Evolutionary conservation across 805 yeast species (phyloP).

Genomic region (Cyberlindnera euphorbiae): DNA sequence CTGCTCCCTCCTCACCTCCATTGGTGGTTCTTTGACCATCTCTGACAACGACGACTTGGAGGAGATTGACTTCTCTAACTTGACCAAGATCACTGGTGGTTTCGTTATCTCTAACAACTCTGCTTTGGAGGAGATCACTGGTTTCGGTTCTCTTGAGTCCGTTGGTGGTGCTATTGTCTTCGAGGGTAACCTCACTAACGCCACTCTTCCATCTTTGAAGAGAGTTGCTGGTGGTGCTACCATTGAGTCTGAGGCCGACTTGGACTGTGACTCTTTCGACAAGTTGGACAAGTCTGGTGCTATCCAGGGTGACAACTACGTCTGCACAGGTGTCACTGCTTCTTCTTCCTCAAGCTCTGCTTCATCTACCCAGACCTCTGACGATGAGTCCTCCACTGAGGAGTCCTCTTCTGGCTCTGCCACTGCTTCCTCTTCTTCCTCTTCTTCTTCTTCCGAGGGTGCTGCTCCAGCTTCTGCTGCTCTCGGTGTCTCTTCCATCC

Average conservation of each 20-base stretch:
- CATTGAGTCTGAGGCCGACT: conserved; percentile 70
- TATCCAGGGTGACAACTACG: conserved; percentile 86
- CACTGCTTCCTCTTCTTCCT: conserved; percentile 18
- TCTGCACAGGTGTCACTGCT: conserved; percentile 64
- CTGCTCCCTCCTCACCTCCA: conserved; percentile 46
- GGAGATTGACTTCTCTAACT: conserved; percentile 60
- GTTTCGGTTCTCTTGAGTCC: conserved; percentile 67
- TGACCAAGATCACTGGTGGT: conserved; percentile 87
- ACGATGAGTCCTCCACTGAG: conserved; percentile 28
- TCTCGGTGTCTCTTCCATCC: conserved; percentile 43
- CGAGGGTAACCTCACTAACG: conserved; percentile 75
- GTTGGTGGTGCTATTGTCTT: conserved; percentile 87
- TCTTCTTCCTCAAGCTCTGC: conserved; percentile 33
- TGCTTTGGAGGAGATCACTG: conserved; percentile 55
- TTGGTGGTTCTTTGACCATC: conserved; percentile 82
- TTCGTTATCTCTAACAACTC: conserved; percentile 85
- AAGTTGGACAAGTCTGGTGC: conserved; percentile 68
- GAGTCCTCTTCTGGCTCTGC: conserved; percentile 17
- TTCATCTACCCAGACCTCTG: conserved; percentile 25
- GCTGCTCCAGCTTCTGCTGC: conserved; percentile 36
- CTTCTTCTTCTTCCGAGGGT: conserved; percentile 30
- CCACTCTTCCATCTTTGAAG: conserved; percentile 66
- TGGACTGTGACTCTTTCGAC: conserved; percentile 78
- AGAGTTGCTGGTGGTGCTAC: conserved; percentile 91
- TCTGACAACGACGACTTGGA: conserved; percentile 69